Conservation (phyloP, 2,329 filamentous ascomycete species). For the Colletotrichum plurivorum region DNA sequence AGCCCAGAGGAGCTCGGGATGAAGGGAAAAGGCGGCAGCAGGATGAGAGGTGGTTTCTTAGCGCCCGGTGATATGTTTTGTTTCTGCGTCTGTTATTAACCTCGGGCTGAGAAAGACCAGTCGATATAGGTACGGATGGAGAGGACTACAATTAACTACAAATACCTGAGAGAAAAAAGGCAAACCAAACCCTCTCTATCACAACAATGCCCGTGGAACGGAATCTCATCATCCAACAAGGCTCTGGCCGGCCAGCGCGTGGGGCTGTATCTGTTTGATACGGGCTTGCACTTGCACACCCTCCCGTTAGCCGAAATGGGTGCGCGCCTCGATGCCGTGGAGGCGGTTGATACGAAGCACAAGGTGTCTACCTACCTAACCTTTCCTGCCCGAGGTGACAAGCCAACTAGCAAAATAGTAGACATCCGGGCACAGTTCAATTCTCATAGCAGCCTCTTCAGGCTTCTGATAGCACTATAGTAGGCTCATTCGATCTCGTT, state of each 20-base stretch:
- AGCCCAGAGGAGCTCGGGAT: slow-evolving; percentile 19
- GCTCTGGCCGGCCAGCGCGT: slow-evolving; percentile 6
- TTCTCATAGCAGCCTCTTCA: too few relatives aligned
- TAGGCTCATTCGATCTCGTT: too few relatives aligned
- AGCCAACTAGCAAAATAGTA: not conserved
- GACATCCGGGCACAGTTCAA: too few relatives aligned
- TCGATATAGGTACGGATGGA: too few relatives aligned
- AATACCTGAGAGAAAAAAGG: not conserved
- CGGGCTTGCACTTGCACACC: slow-evolving; percentile 6
- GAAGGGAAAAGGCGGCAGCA: slow-evolving; percentile 19
- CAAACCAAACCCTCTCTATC: not conserved
- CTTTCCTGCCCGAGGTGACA: not conserved
- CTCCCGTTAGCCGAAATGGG: slow-evolving; percentile 19
- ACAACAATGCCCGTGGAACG: slow-evolving; percentile 27
- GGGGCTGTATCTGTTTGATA: slow-evolving; percentile 19
- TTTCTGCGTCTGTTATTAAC: not conserved
- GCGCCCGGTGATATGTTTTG: not conserved
- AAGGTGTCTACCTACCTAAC: too few relatives aligned
- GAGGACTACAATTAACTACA: too few relatives aligned
- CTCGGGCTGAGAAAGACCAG: too few relatives aligned
- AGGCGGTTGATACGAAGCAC: not conserved
- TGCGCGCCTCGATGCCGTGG: slow-evolving; percentile 23
- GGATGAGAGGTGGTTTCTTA: not conserved
- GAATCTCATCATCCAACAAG: slow-evolving; percentile 26
- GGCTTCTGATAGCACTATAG: too few relatives aligned